Evolutionary conservation across 352 stramenopile species (phyloP).

Genomic region (Phytophthora nicotianae): DNA sequence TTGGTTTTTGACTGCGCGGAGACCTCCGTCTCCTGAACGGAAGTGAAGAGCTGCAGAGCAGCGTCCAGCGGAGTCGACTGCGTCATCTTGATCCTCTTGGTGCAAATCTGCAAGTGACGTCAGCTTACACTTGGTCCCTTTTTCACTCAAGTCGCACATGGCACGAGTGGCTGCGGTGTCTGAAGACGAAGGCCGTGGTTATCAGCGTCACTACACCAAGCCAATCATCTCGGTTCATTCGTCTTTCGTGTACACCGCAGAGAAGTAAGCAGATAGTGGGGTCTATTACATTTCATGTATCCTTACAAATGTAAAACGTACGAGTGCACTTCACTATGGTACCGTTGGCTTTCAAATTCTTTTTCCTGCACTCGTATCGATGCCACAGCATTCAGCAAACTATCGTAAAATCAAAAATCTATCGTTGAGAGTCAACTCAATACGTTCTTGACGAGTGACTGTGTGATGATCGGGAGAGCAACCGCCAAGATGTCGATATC

Average conservation of each 20-base stretch:
- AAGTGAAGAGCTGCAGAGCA: constrained; percentile 27
- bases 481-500: constrained; percentile 90
- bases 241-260: constrained; percentile 10
- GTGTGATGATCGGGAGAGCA: constrained; percentile 92
- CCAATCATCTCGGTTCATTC: constrained; percentile 5
- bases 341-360: constrained; percentile 9
- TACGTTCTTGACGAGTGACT: constrained; percentile 90
- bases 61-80: constrained; percentile 23
- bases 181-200: constrained; percentile 15
- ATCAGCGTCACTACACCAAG: constrained; percentile 3
- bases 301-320: constrained; percentile 8
- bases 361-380: constrained; percentile 4
- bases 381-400: background rate
- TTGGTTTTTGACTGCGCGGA: constrained; percentile 18
- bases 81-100: constrained; percentile 6
- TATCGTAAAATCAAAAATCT: constrained; percentile 1
- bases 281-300: constrained; percentile 24
- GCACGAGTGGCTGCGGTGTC: constrained; percentile 10
- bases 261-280: background rate
- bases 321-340: constrained; percentile 3
- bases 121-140: constrained; percentile 7
- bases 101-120: constrained; percentile 25
- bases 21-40: constrained; percentile 7
- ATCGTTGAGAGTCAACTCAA: constrained; percentile 26
- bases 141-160: background rate